A percentile compares a stretch with the other conserved stretches of the same genome.
phyloP scores from a whole-genome alignment of 148 eudicot genomes.

The Bassia scoparia region DNA sequence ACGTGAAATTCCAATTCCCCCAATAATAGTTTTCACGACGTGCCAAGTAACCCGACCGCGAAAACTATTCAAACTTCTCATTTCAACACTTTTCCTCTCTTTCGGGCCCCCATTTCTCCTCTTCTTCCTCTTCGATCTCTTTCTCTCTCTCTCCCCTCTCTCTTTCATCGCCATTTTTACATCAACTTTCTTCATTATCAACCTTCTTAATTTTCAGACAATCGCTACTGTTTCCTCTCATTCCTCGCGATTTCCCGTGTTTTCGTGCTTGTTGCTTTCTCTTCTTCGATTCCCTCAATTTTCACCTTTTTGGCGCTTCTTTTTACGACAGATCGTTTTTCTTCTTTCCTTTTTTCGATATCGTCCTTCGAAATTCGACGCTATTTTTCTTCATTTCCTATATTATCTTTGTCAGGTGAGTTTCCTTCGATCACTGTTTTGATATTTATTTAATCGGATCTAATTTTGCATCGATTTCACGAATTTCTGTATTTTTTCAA shows the following conservation, averaged over 20 bases:
- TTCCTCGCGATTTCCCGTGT: not conserved
- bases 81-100: too few species aligned
- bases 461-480: not conserved
- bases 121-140: not conserved
- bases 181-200: not conserved
- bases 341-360: not conserved
- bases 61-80: too few species aligned
- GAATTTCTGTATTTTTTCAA: not conserved
- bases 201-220: not conserved
- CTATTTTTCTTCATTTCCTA: not conserved
- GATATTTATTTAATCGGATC: not conserved
- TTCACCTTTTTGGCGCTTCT: conserved; percentile 21
- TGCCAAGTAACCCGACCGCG: too few species aligned
- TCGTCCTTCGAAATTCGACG: conserved; percentile 18
- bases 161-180: not conserved
- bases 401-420: conserved; percentile 14
- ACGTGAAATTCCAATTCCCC: too few species aligned
- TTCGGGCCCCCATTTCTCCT: not conserved
- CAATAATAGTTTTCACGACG: too few species aligned
- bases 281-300: not conserved
- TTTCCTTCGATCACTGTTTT: not conserved
- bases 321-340: conserved; percentile 25
- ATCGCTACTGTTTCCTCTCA: not conserved
- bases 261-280: not conserved
- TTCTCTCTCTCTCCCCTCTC: not conserved